These are phyloP conservation scores for Purshia tridentata DNA, from an alignment of 306 rosid genomes.

Conservation along the genomic window DNA sequence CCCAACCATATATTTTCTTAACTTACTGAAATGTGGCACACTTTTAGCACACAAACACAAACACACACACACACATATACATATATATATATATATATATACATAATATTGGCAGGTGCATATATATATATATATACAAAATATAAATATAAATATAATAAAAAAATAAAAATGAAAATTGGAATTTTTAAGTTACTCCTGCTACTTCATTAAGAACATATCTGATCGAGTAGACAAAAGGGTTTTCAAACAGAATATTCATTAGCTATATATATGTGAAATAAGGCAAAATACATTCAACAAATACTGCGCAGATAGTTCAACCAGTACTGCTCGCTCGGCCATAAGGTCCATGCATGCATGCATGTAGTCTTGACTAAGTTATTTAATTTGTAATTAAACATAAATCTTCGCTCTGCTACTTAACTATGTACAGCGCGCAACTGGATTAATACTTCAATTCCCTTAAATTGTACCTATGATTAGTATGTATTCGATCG, in stretches of 20 bases:
- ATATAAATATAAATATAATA: too few species aligned
- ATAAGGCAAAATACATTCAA: slow-evolving; percentile 19
- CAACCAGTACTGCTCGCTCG: slow-evolving; percentile 15
- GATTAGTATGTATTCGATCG: slow-evolving; percentile 46
- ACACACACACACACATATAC: too few species aligned
- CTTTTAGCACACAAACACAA: too few species aligned
- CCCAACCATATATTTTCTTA: too few species aligned
- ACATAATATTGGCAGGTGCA: too few species aligned
- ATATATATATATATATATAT: too few species aligned
- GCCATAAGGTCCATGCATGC: neutral
- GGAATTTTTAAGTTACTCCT: neutral
- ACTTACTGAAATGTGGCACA: too few species aligned
- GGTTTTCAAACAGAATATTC: neutral
- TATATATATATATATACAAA: too few species aligned
- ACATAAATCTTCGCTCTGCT: neutral
- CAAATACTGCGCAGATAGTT: slow-evolving; percentile 14
- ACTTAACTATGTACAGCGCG: slow-evolving; percentile 51
- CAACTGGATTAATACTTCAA: slow-evolving; percentile 25
- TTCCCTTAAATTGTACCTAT: slow-evolving; percentile 31
- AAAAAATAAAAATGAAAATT: too few species aligned
- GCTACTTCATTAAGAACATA: neutral
- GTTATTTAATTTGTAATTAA: neutral
- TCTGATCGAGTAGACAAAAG: neutral
- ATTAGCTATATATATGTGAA: neutral
- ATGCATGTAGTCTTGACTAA: neutral